Evolutionary conservation across 1,284 basidiomycete species (phyloP).

Genomic region (Volvariella volvacea): DNA sequence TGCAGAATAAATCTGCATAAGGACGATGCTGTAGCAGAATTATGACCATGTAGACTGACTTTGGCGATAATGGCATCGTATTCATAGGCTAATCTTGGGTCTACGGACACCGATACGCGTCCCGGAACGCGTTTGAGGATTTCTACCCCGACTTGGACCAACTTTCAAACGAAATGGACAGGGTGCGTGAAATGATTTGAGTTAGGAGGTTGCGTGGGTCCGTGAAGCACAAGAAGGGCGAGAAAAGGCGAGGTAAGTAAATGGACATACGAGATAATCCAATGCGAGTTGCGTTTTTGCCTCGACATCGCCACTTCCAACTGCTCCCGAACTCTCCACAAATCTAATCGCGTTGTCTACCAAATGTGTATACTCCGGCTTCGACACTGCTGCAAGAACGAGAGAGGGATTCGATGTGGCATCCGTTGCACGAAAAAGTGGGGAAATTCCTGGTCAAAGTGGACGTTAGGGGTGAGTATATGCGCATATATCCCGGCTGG

Average conservation of each 20-base stretch:
- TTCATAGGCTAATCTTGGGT: conserved; percentile 24
- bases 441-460: conserved; percentile 16
- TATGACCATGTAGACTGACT: conserved; percentile 10
- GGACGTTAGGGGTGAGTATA: neutral
- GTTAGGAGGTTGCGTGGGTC: too few relatives aligned
- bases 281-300: conserved; percentile 19
- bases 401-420: conserved; percentile 29
- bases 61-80: conserved; percentile 19
- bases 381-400: conserved; percentile 21
- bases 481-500: neutral
- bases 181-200: neutral
- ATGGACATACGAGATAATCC: conserved; percentile 23
- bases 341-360: conserved; percentile 20
- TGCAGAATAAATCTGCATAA: conserved; percentile 13
- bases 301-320: conserved; percentile 8
- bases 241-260: neutral
- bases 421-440: conserved; percentile 21
- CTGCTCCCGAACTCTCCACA: conserved; percentile 10
- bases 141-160: conserved; percentile 22
- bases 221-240: neutral
- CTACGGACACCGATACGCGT: conserved; percentile 25
- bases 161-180: conserved; percentile 15
- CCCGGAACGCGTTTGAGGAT: conserved; percentile 24
- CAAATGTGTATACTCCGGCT: conserved; percentile 22
- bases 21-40: neutral